Conservation (phyloP, 2,329 filamentous ascomycete species). For the Dothideomycetidae sp. region DNA sequence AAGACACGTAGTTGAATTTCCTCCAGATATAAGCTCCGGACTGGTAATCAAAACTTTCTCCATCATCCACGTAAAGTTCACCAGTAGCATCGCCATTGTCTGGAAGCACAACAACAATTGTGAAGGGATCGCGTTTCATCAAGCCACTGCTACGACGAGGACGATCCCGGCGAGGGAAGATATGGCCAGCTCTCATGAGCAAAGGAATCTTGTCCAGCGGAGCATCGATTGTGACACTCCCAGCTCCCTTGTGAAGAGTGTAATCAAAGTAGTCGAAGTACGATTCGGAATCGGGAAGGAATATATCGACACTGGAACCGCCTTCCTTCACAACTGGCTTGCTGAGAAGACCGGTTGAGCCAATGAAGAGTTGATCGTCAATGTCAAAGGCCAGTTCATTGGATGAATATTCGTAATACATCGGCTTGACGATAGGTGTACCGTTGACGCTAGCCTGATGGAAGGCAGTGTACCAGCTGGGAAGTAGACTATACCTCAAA, state of each 20-base stretch:
- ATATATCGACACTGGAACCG: constrained; percentile 59
- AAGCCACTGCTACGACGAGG: constrained; percentile 72
- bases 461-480: constrained; percentile 95
- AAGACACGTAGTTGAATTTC: constrained; percentile 50
- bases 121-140: constrained; percentile 94
- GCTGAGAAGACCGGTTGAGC: constrained; percentile 73
- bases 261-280: constrained; percentile 97
- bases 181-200: constrained; percentile 83
- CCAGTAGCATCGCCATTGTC: constrained; percentile 61
- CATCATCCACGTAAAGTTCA: constrained; percentile 81
- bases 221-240: constrained; percentile 58
- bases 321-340: constrained; percentile 79
- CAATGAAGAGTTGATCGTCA: constrained; percentile 89
- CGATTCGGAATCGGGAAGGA: constrained; percentile 73
- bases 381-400: constrained; percentile 79
- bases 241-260: constrained; percentile 56
- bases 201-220: constrained; percentile 78
- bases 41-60: constrained; percentile 80
- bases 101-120: constrained; percentile 62
- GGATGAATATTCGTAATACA: constrained; percentile 80
- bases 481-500: constrained; percentile 76
- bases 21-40: constrained; percentile 80
- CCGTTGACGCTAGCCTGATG: constrained; percentile 72
- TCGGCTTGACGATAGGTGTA: constrained; percentile 75
- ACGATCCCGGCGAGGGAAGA: constrained; percentile 78